phyloP scores from a whole-genome alignment of 495 filamentous ascomycete species.

The Aspergillus kassunensis region DNA sequence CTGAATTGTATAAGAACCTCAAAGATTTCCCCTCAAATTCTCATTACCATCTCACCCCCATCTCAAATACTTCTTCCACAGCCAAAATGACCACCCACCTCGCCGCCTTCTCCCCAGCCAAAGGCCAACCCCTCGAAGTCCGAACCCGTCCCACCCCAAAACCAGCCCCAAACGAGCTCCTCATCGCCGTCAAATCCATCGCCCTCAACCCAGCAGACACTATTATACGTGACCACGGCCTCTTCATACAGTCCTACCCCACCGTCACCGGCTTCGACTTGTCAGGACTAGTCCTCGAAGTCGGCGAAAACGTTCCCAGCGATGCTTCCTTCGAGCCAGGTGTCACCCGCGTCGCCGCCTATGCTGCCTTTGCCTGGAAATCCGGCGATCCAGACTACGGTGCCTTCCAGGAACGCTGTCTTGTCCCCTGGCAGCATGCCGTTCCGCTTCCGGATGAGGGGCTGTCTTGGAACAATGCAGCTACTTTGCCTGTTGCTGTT shows the following conservation, averaged over 20 bases:
- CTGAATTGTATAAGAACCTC: constrained; percentile 14
- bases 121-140: background rate
- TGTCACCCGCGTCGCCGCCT: constrained; percentile 26
- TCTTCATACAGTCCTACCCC: constrained; percentile 30
- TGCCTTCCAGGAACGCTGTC: constrained; percentile 36
- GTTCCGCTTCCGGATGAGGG: constrained; percentile 28
- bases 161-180: constrained; percentile 6
- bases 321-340: constrained; percentile 29
- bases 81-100: constrained; percentile 15
- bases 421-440: constrained; percentile 24
- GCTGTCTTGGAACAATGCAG: constrained; percentile 35
- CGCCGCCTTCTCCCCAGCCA: constrained; percentile 1
- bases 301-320: constrained; percentile 35
- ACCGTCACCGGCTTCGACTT: constrained; percentile 42
- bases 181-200: constrained; percentile 15
- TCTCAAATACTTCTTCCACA: background rate
- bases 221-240: constrained; percentile 31
- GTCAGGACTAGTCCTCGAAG: constrained; percentile 32
- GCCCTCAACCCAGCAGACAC: constrained; percentile 46
- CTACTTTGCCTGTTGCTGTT: constrained; percentile 35
- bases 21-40: background rate
- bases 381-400: constrained; percentile 36
- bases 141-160: background rate
- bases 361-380: constrained; percentile 24
- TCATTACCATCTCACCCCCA: background rate